Base-by-base conservation (phyloP, 257 asterid species). In the Fraxinus americana region DNA sequence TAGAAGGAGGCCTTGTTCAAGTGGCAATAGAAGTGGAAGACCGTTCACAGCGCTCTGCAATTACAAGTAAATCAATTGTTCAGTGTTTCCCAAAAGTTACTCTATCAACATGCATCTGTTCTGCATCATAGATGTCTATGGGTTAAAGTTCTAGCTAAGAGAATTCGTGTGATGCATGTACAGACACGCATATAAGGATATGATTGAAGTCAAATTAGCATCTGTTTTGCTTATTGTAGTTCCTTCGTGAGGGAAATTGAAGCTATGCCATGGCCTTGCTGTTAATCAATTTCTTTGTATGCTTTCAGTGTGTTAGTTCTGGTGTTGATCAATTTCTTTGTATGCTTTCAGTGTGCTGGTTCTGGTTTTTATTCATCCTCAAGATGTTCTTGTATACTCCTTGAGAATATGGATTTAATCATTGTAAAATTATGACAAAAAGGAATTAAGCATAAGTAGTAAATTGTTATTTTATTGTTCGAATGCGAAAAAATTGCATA, bases 1-100 rank as follows among this genome's bases (percentile, higher is more conserved):
- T 96, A 83, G 97, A 92, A 79, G 99, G 99, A 29, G 97, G 97
- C 79, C 96, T 93, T 79, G 99, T 96, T 82, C 99, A 96, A 86
- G 97, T 96, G 74, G 99, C 99, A 71, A 93, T 96, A 57, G 99
- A 96, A 89, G 99, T 96, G 41, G 99, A 96, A 87, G 99, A 93
- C 75, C 98, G 98, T 75, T 89, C 99, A 30, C 97, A 92, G 32
- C 98, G 97, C 77, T 96, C 98, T 7, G 97, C 98, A 75, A 92
- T 96, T 80, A 93, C 94, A 81, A 96, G 99, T 96, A 92, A 83
- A 80, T 34, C 67, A 32, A 41, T 27, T 21, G 25, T 63, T 70
- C 32, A 36, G 52, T 72, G 48, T 34, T 68, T 67, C 71, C 72
- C 71, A 59, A 45, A 50, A 45, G 35, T 14, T 81, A 16, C 57